Evolutionary conservation across 169 alveolate species (phyloP), one percentile per base, ranked within the genome.

Genomic region (Plasmodium yoelii): DNA sequence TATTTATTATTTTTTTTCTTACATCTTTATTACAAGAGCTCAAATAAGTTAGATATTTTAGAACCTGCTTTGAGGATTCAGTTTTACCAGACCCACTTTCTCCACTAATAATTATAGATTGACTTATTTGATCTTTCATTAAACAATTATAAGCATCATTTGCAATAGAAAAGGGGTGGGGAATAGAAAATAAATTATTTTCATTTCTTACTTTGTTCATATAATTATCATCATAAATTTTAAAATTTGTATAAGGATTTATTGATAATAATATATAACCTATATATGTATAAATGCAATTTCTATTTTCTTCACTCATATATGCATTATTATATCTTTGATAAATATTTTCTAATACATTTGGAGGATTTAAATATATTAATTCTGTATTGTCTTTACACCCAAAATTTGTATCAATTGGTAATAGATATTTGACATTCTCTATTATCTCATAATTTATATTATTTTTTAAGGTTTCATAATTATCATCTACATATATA

Each of bases 11-110:
- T 15, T 12, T 75, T 47, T 63, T 75, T 28, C 19, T 18, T 39
- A 59, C 65, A 19, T 61, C 59, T 24, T 63, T 59, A 28, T 86
- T 73, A 49, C 86, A 86, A 68, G 51, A 64, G 28, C 91, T 86
- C 46, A 86, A 70, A 60, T 90, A 91, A 10, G 97, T 96, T 61
- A 94, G 93, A 67, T 90, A 95, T 86, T 59, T 90, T 92, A 95
- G 90, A 59, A 95, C 93, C 80, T 95, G 97, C 77, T 98, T 98
- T 39, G 99, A 98, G 47, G 99, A 97, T 95, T 98, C 99, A 1
- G 99, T 99, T 94, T 99, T 99, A 8, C 99, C 99, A 8, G 99
- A 99, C 0, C 99, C 99, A 63, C 99, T 96, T 91, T 99, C 99
- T 0, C 99, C 99, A n/a, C 99, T 96, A 68, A 99, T 98, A 51